A percentile compares a stretch with the other conserved stretches of the same genome.
phyloP scores from a whole-genome alignment of 2,329 filamentous ascomycete genomes.

The Septoria petroselini region DNA sequence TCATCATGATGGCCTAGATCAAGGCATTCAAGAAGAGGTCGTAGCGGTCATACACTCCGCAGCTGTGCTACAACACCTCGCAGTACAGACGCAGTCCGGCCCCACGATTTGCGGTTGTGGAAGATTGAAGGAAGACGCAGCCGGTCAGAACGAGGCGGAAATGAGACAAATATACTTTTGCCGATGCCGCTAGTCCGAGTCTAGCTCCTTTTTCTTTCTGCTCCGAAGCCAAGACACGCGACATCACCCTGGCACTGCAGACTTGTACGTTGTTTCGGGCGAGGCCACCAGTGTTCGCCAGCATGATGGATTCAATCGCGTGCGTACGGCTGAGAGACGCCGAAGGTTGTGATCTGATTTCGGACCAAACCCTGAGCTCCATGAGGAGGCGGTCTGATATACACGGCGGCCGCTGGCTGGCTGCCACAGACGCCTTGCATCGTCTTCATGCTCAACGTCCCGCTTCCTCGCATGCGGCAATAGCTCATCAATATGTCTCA shows the following conservation, averaged over 20 bases:
- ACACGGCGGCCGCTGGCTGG: constrained; percentile 18
- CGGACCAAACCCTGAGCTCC: constrained; percentile 13
- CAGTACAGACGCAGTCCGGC: constrained; percentile 9
- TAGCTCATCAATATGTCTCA: constrained; percentile 29
- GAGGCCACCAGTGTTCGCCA: constrained; percentile 2
- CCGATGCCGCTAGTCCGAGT: constrained; percentile 9
- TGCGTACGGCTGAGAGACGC: constrained; percentile 18
- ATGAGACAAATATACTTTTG: constrained; percentile 7
- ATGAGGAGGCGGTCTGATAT: constrained; percentile 21
- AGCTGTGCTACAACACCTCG: constrained; percentile 1
- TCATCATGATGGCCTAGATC: constrained; percentile 3
- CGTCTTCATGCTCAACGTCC: constrained; percentile 11
- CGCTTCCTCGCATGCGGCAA: constrained; percentile 6
- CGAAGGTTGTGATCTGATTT: constrained; percentile 14
- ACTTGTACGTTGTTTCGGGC: constrained; percentile 8
- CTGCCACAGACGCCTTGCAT: constrained; percentile 13
- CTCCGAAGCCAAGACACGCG: constrained; percentile 6
- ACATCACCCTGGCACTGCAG: constrained; percentile 9
- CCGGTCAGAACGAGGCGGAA: constrained; percentile 11
- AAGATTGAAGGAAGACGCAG: constrained; percentile 13
- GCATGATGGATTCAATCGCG: constrained; percentile 14
- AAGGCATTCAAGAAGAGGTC: background rate
- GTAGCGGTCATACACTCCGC: constrained; percentile 1
- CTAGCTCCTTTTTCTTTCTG: background rate
- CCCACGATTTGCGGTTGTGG: constrained; percentile 11